A percentile compares a stretch with the other conserved stretches of the same genome.
Conservation (phyloP, 352 stramenopile species). For the Aphanomyces astaci region DNA sequence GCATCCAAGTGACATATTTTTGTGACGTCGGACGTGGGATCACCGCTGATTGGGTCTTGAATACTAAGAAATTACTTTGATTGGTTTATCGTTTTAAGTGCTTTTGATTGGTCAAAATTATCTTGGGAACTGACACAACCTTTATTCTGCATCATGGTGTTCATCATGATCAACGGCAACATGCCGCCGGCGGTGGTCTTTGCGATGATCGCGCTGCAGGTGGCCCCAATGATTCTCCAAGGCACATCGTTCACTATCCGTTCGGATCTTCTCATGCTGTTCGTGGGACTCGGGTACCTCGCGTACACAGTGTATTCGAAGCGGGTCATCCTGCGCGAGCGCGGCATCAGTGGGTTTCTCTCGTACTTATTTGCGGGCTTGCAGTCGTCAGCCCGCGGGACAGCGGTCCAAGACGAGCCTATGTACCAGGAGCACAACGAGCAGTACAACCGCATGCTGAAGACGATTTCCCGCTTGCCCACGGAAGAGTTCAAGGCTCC, state of each 20-base stretch:
- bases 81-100: background rate
- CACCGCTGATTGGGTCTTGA: background rate
- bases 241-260: background rate
- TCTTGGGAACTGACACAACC: background rate
- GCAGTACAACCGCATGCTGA: slow-evolving; percentile 60
- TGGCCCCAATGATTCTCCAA: background rate
- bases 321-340: background rate
- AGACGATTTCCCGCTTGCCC: slow-evolving; percentile 72
- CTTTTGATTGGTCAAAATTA: background rate
- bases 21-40: background rate
- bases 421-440: slow-evolving; percentile 27
- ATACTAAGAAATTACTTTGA: background rate
- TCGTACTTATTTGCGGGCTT: background rate
- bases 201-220: slow-evolving; percentile 3
- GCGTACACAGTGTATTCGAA: background rate
- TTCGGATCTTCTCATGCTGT: background rate
- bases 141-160: slow-evolving; percentile 2
- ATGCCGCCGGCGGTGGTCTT: slow-evolving; percentile 2
- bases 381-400: background rate
- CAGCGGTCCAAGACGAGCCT: background rate
- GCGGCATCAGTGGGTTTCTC: background rate
- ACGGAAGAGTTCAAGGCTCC: slow-evolving; percentile 71
- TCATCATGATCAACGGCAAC: slow-evolving; percentile 17
- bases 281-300: background rate
- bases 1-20: background rate